These are phyloP conservation scores for Penicillium nordicum DNA, from an alignment of 2,329 filamentous ascomycete genomes.

Conservation along the genomic window DNA sequence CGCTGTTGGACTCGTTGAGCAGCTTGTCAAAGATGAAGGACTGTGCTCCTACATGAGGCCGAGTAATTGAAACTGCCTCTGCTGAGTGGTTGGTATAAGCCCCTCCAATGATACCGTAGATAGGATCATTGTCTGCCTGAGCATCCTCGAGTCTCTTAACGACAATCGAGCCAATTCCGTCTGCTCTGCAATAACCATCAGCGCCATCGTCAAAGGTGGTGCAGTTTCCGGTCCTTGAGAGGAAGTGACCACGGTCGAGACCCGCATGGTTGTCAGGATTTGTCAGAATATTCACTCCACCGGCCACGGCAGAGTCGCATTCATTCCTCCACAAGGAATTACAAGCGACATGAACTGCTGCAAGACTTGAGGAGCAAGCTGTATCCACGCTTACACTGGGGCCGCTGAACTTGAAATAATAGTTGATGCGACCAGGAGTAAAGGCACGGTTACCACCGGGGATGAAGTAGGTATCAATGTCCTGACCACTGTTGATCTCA, in stretches of 20 bases:
- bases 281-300: constrained; percentile 71
- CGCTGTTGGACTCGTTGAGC: constrained; percentile 68
- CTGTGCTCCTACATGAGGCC: constrained; percentile 75
- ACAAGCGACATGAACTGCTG: constrained; percentile 69
- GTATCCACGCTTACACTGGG: constrained; percentile 71
- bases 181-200: constrained; percentile 78
- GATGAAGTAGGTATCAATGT: constrained; percentile 68
- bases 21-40: constrained; percentile 67
- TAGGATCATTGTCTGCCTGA: constrained; percentile 65
- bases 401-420: constrained; percentile 73
- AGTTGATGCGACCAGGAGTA: constrained; percentile 42
- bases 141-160: constrained; percentile 79
- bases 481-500: constrained; percentile 69
- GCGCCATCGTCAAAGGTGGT: constrained; percentile 78
- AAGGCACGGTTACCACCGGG: constrained; percentile 58
- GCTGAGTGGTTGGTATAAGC: constrained; percentile 78
- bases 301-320: constrained; percentile 76
- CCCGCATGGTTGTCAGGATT: constrained; percentile 78
- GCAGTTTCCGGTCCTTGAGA: constrained; percentile 72
- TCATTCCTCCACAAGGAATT: constrained; percentile 71
- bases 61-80: constrained; percentile 77
- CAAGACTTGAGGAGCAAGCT: constrained; percentile 72
- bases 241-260: constrained; percentile 71
- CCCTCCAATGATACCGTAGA: constrained; percentile 70
- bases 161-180: constrained; percentile 70